Conservation (phyloP, 495 filamentous ascomycete genomes). For the Tetracladium setigerum region DNA sequence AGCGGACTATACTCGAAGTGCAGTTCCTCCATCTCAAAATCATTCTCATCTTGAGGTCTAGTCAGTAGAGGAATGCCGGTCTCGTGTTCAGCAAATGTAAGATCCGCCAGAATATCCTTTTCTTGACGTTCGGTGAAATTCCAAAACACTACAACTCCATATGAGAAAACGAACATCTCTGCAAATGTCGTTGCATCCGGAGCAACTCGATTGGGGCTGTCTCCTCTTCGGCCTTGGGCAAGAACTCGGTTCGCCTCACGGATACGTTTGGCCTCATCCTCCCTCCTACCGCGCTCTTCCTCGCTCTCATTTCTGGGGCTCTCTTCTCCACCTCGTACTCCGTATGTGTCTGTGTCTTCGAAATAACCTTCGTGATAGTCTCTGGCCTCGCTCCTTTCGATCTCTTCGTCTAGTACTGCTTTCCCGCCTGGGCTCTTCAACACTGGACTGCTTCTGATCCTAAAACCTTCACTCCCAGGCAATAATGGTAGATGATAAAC, state of each 20-base stretch:
- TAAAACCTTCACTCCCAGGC: conserved; percentile 75
- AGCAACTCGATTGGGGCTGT: conserved; percentile 37
- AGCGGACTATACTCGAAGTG: conserved; percentile 93
- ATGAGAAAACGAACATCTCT: conserved; percentile 97
- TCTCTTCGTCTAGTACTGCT: conserved; percentile 88
- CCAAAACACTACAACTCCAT: conserved; percentile 98
- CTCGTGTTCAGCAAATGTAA: conserved; percentile 72
- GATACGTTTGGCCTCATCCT: conserved; percentile 22
- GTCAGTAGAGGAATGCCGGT: conserved; percentile 27
- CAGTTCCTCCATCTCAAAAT: conserved; percentile 98
- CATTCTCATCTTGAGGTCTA: conserved; percentile 45
- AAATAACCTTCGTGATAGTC: conserved; percentile 89
- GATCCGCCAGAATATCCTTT: conserved; percentile 90
- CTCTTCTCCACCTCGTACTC: conserved; percentile 28
- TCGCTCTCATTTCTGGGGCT: conserved; percentile 25
- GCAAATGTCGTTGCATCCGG: conserved; percentile 68
- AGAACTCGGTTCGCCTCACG: conserved; percentile 16
- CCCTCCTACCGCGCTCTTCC: conserved; percentile 19
- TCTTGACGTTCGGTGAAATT: conserved; percentile 94
- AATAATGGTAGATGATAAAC: conserved; percentile 91
- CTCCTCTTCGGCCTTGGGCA: conserved; percentile 15
- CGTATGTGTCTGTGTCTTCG: conserved; percentile 42
- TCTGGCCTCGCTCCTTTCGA: conserved; percentile 83
- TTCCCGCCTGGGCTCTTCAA: conserved; percentile 90
- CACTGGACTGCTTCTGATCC: conserved; percentile 81